Conservation (phyloP, 2,329 filamentous ascomycete genomes). For the Chaetomium sp. region DNA sequence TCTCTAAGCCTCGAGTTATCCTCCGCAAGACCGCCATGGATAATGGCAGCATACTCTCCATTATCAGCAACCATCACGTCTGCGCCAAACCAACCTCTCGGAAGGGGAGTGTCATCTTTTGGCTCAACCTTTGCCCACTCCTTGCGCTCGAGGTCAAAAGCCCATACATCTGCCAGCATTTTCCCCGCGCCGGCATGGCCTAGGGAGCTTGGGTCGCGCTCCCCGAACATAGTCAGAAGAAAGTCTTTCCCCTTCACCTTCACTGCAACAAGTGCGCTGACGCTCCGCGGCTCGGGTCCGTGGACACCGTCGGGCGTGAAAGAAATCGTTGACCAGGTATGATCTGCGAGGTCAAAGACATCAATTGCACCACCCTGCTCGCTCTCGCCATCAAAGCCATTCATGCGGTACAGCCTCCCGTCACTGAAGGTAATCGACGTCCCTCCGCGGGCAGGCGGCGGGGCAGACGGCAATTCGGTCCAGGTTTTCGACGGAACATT, state of each 20-base stretch:
- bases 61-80: slow-evolving; percentile 22
- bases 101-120: slow-evolving; percentile 23
- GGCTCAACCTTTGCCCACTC: slow-evolving; percentile 27
- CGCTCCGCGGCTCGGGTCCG: slow-evolving; percentile 30
- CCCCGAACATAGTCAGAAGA: slow-evolving; percentile 36
- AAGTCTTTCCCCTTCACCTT: slow-evolving; percentile 19
- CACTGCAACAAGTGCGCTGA: slow-evolving; percentile 26
- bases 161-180: slow-evolving; percentile 37
- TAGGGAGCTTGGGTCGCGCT: slow-evolving; percentile 32
- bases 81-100: slow-evolving; percentile 37
- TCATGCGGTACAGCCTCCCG: slow-evolving; percentile 50
- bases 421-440: slow-evolving; percentile 38
- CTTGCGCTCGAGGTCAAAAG: slow-evolving; percentile 30
- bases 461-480: slow-evolving; percentile 47
- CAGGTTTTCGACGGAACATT: slow-evolving; percentile 39
- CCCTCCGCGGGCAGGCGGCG: slow-evolving; percentile 46
- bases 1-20: slow-evolving; percentile 33
- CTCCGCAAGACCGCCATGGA: slow-evolving; percentile 35
- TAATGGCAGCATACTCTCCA: slow-evolving; percentile 24
- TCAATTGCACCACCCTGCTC: slow-evolving; percentile 56
- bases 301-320: slow-evolving; percentile 25
- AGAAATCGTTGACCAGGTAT: slow-evolving; percentile 24
- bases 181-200: slow-evolving; percentile 37
- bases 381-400: slow-evolving; percentile 55
- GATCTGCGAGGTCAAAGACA: slow-evolving; percentile 28